Evolutionary conservation across 2,329 filamentous ascomycete genomes (phyloP).

Genomic region (Sporothrix dimorphospora): DNA sequence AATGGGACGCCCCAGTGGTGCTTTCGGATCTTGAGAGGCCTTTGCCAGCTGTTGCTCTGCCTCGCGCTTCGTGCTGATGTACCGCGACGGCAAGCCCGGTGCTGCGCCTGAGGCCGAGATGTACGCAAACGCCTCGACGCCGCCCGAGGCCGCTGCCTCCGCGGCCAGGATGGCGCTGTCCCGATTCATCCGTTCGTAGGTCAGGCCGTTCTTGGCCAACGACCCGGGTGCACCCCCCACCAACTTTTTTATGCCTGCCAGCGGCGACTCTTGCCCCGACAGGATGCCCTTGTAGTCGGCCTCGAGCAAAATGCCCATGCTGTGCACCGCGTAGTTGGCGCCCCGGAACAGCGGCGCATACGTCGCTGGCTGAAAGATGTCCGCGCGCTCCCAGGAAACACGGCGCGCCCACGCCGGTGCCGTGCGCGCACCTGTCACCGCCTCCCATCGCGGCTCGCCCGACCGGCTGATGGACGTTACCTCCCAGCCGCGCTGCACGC

Average conservation of each 20-base stretch:
- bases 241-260: conserved; percentile 75
- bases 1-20: conserved; percentile 66
- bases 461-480: conserved; percentile 94
- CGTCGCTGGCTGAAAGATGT: conserved; percentile 80
- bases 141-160: conserved; percentile 68
- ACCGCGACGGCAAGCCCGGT: conserved; percentile 79
- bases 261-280: conserved; percentile 78
- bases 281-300: conserved; percentile 96
- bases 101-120: conserved; percentile 87
- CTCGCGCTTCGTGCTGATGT: conserved; percentile 89
- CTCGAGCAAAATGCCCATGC: conserved; percentile 93
- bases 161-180: conserved; percentile 85
- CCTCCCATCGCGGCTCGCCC: conserved; percentile 83
- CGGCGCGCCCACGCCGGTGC: conserved; percentile 80
- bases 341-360: conserved; percentile 76
- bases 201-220: conserved; percentile 52
- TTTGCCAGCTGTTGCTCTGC: conserved; percentile 62
- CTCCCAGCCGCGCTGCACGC: conserved; percentile 82
- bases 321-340: conserved; percentile 87
- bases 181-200: conserved; percentile 97
- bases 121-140: conserved; percentile 75
- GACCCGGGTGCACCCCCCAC: conserved; percentile 62
- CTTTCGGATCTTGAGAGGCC: conserved; percentile 61
- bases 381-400: conserved; percentile 85
- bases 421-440: conserved; percentile 69